Percentiles rank a stretch among this genome's conserved stretches.
Evolutionary conservation across 2,329 filamentous ascomycete species (phyloP).

Genomic region (Thelonectria rubi): DNA sequence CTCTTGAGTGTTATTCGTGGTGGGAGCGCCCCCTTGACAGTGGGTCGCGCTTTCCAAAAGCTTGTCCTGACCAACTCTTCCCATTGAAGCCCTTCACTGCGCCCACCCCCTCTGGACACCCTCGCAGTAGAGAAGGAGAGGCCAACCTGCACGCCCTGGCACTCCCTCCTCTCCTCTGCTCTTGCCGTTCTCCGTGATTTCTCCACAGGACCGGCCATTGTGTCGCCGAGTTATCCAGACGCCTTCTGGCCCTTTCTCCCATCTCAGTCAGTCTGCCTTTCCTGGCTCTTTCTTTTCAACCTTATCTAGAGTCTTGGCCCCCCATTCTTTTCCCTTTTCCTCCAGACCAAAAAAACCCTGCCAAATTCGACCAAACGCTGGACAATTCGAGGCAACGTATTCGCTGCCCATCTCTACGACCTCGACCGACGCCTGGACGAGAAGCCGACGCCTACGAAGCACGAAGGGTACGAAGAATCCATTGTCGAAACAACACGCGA

Average conservation of each 20-base stretch:
- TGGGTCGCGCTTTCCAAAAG: constrained; percentile 41
- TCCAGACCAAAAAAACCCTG: constrained; percentile 34
- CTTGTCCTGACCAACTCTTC: constrained; percentile 45
- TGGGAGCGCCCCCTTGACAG: constrained; percentile 32
- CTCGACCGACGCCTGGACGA: no score
- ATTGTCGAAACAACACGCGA: constrained; percentile 15
- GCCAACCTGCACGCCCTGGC: constrained; percentile 19
- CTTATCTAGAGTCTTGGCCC: constrained; percentile 42
- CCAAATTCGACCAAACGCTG: constrained; percentile 18
- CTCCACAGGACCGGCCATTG: constrained; percentile 46
- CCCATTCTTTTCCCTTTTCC: constrained; percentile 34
- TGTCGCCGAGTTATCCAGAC: constrained; percentile 48
- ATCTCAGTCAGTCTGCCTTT: constrained; percentile 31
- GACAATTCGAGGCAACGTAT: no score
- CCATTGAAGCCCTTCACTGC: constrained; percentile 30
- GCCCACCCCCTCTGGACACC: constrained; percentile 22
- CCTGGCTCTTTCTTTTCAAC: constrained; percentile 40
- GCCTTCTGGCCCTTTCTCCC: constrained; percentile 15
- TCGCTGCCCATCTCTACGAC: no score
- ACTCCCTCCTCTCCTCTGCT: constrained; percentile 32
- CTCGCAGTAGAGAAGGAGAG: no score
- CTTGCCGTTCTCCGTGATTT: constrained; percentile 42
- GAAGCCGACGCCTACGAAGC: neutral
- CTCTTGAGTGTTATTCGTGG: neutral
- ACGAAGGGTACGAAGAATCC: neutral